Conservation (phyloP, 306 rosid species). For the Begonia masoniana region DNA sequence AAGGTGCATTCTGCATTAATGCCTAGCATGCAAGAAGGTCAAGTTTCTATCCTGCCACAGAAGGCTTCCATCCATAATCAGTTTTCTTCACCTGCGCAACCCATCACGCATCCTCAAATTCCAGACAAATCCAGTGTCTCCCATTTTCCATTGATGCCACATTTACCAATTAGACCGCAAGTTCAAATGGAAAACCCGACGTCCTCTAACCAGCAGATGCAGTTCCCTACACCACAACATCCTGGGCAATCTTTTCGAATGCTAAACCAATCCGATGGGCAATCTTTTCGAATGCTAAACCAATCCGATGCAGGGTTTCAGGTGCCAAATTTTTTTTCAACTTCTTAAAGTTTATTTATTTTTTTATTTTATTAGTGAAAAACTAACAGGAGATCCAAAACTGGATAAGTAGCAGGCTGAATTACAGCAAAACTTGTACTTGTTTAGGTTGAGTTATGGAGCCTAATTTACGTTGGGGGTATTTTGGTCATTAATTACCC, state of each 20-base stretch:
- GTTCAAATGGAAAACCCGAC: constrained; percentile 33
- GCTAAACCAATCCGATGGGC: constrained; percentile 36
- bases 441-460: no score
- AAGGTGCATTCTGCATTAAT: constrained; percentile 45
- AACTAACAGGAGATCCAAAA: not conserved
- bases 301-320: constrained; percentile 45
- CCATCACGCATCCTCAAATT: constrained; percentile 38
- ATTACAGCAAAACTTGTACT: not conserved
- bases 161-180: constrained; percentile 41
- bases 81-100: constrained; percentile 38
- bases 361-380: not conserved
- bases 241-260: constrained; percentile 28
- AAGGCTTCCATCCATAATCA: constrained; percentile 51
- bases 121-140: constrained; percentile 42
- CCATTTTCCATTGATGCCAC: constrained; percentile 32
- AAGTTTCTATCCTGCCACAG: constrained; percentile 35
- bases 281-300: no score
- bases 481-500: no score
- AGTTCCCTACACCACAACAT: constrained; percentile 30
- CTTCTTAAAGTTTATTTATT: not conserved
- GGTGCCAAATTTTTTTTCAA: constrained; percentile 35
- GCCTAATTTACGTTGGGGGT: no score
- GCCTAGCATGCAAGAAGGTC: constrained; percentile 47
- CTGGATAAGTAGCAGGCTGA: no score
- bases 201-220: constrained; percentile 42